These are phyloP conservation scores for Pyrus betulifolia DNA, from an alignment of 306 rosid genomes.

Conservation along the genomic window DNA sequence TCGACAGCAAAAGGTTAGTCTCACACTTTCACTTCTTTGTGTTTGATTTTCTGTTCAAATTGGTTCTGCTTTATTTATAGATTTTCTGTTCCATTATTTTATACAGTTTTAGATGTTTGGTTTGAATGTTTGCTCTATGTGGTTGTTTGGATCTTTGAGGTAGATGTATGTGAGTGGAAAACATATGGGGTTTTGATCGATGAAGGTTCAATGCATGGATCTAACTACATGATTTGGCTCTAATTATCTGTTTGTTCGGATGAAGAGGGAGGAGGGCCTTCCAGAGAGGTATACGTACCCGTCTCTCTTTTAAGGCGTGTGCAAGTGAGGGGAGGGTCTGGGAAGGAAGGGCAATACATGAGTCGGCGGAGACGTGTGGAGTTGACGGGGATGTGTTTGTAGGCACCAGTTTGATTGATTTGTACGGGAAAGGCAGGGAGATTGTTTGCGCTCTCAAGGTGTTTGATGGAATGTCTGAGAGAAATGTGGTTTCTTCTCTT, in stretches of 20 bases:
- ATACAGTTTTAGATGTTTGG: too few species aligned
- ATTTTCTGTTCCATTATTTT: too few species aligned
- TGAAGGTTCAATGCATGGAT: too few species aligned
- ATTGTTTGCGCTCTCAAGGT: neutral
- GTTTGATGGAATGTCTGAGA: neutral
- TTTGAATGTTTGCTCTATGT: too few species aligned
- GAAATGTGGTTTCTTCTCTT: neutral
- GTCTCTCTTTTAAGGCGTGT: conserved; percentile 13
- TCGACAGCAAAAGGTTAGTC: too few species aligned
- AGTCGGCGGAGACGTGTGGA: neutral
- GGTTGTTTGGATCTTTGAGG: too few species aligned
- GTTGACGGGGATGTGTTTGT: neutral
- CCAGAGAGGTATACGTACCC: conserved; percentile 64
- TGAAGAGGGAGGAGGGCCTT: conserved; percentile 45
- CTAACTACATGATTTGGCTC: too few species aligned
- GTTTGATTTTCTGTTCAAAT: too few species aligned
- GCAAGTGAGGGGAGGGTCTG: neutral
- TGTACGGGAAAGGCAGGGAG: neutral
- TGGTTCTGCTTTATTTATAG: too few species aligned
- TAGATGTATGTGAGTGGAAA: too few species aligned
- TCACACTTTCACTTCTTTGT: too few species aligned
- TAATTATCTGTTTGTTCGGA: conserved; percentile 9
- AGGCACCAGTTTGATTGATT: neutral
- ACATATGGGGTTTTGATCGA: too few species aligned
- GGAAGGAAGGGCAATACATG: neutral